Conservation (phyloP, 192 early-diverging fungal genomes). For the Coemansia sp. region DNA sequence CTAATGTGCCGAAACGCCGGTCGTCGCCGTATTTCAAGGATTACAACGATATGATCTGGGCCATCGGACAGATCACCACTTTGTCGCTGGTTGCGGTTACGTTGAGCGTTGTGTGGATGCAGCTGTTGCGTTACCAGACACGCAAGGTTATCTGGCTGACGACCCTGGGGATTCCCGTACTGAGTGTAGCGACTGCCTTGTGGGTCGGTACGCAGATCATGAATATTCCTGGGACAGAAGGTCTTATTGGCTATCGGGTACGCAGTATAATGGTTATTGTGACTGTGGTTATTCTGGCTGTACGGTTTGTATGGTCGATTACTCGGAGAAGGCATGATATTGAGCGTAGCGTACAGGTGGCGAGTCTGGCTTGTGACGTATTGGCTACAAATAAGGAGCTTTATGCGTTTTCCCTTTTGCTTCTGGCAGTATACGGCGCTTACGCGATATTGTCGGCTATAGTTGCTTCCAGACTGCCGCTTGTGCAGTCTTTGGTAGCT, state of each 20-base stretch:
- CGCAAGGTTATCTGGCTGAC: constrained; percentile 50
- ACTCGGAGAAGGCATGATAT: constrained; percentile 32
- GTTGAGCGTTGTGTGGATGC: constrained; percentile 39
- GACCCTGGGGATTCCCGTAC: constrained; percentile 43
- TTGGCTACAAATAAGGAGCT: constrained; percentile 40
- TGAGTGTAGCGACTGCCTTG: constrained; percentile 33
- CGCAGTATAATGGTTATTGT: constrained; percentile 32
- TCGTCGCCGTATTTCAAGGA: constrained; percentile 51
- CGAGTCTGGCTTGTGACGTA: constrained; percentile 35
- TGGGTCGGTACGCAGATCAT: constrained; percentile 43
- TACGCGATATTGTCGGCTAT: constrained; percentile 31
- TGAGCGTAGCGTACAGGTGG: constrained; percentile 46
- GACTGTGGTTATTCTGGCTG: constrained; percentile 31
- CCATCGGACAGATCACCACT: constrained; percentile 23
- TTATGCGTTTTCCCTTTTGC: constrained; percentile 44
- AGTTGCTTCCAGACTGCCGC: constrained; percentile 39
- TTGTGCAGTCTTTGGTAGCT: constrained; percentile 8
- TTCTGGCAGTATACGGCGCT: constrained; percentile 43
- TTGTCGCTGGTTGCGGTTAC: constrained; percentile 25
- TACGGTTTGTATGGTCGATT: constrained; percentile 46
- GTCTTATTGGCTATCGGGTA: constrained; percentile 34
- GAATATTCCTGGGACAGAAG: constrained; percentile 27
- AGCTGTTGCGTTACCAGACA: constrained; percentile 44
- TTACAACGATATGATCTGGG: constrained; percentile 39
- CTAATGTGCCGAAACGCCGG: constrained; percentile 25